Base-by-base conservation (phyloP, 2,329 filamentous ascomycete genomes). In the Venturia nashicola region DNA sequence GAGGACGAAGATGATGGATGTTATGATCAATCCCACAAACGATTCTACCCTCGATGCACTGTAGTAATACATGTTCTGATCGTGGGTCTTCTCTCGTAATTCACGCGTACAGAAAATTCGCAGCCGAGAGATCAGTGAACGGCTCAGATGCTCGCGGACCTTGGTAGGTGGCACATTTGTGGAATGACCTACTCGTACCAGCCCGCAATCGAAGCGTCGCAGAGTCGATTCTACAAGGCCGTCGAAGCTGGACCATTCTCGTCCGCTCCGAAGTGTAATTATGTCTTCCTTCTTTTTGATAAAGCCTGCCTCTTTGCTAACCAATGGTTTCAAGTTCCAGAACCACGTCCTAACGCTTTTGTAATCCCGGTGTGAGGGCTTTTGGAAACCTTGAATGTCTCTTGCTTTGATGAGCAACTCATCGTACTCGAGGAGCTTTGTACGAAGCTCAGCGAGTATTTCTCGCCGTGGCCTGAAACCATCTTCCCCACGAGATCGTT, bases 161-260 rank as follows among this genome's bases (percentile, higher is more conserved):
- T 34, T 59, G 42, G n/a, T n/a, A 51, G 32, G 12, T 63, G 20
- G 40, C 44, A 59, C 18, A n/a, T 59, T 16, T 59, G 20, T 36
- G 51, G 51, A 27, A 61, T 42, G 8, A 68, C 69, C 65, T 68
- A 74, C 74, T 69, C 61, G 70, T 23, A 59, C 73, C 23, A 54
- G 65, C 55, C 18, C 64, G 42, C 69, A 67, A 34, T 76, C 70
- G 16, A 71, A 61, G 16, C 70, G 68, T 2, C 67, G 67, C 5
- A 74, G 70, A 6, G 74, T 63, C 0, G 68, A 70, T 59, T 78
- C 76, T 1, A 78, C 71, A 8, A 73, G 68, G 3, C 72, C 72
- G 34, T 78, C 76, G 48, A 78, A 77, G 1, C 67, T 70, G 14
- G 75, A 75, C 68, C 75, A 73, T 64, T 78, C 76, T 11, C 76